phyloP scores from a whole-genome alignment of 2,329 filamentous ascomycete genomes.

The Arthrobotrys sinensis region DNA sequence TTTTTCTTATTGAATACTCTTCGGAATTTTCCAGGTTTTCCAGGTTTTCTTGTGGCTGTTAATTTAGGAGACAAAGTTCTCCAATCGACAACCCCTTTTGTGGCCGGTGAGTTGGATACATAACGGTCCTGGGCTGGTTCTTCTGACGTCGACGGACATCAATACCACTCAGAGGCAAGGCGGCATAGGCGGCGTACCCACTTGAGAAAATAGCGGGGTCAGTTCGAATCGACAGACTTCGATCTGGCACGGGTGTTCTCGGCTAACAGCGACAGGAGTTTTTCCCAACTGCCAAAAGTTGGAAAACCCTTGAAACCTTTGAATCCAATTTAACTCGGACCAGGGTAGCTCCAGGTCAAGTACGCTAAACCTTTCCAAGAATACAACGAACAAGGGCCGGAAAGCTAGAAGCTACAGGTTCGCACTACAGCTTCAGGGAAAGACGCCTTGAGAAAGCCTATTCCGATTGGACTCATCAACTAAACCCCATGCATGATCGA shows the following conservation, averaged over 20 bases:
- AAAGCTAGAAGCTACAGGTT: slow-evolving; percentile 18
- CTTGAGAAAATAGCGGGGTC: slow-evolving; percentile 35
- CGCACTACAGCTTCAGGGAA: slow-evolving; percentile 15
- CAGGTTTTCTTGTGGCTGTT: neutral
- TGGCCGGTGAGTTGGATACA: neutral
- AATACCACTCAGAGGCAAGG: slow-evolving; percentile 28
- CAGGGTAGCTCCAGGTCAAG: slow-evolving; percentile 24
- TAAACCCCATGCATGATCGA: slow-evolving; percentile 45
- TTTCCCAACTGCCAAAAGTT: slow-evolving; percentile 17
- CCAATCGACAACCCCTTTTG: slow-evolving; percentile 18
- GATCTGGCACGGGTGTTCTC: slow-evolving; percentile 39
- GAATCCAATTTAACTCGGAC: slow-evolving; percentile 39
- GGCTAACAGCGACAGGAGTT: slow-evolving; percentile 50
- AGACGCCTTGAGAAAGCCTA: slow-evolving; percentile 52
- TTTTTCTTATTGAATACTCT: neutral
- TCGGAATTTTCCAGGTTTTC: slow-evolving; percentile 13
- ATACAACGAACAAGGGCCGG: slow-evolving; percentile 15
- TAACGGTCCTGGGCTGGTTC: neutral
- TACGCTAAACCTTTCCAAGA: slow-evolving; percentile 24
- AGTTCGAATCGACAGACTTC: slow-evolving; percentile 31
- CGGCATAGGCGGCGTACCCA: slow-evolving; percentile 46
- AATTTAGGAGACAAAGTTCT: neutral
- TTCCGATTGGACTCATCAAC: slow-evolving; percentile 51
- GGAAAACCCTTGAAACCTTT: slow-evolving; percentile 35
- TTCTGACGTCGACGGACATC: slow-evolving; percentile 11